Conservation (phyloP, 164 flowering plant species). For the Vitis rotundifolia region DNA sequence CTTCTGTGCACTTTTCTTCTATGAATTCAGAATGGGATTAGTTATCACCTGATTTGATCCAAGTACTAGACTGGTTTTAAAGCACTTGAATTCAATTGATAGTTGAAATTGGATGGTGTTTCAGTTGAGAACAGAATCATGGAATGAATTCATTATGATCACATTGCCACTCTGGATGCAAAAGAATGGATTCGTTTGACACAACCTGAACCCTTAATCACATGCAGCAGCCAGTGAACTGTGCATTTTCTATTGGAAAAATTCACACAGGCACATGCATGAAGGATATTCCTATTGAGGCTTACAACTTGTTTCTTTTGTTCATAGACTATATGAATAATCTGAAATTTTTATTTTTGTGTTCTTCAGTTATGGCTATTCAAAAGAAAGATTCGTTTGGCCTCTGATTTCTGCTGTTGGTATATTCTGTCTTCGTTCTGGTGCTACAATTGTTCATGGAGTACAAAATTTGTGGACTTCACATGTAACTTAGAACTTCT, state of each 20-base stretch:
- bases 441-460: constrained; percentile 96
- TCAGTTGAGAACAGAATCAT: background rate
- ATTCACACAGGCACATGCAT: background rate
- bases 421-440: constrained; percentile 97
- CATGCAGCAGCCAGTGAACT: background rate
- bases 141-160: background rate
- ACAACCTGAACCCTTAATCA: background rate
- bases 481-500: background rate
- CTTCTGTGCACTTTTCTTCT: background rate
- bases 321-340: background rate
- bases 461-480: constrained; percentile 86
- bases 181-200: background rate
- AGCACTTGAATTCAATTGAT: background rate
- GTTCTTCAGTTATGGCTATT: constrained; percentile 86
- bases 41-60: background rate
- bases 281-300: background rate
- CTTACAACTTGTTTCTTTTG: background rate
- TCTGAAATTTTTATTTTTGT: constrained; percentile 9
- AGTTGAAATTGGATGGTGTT: background rate
- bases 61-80: background rate
- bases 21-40: background rate
- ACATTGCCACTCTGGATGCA: background rate
- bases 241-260: background rate
- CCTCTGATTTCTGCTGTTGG: constrained; percentile 99
- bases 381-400: constrained; percentile 99